Evolutionary conservation across 139 green algal genomes (phyloP), one percentile per base, ranked within the genome.

Genomic region (Trebouxia sp.): DNA sequence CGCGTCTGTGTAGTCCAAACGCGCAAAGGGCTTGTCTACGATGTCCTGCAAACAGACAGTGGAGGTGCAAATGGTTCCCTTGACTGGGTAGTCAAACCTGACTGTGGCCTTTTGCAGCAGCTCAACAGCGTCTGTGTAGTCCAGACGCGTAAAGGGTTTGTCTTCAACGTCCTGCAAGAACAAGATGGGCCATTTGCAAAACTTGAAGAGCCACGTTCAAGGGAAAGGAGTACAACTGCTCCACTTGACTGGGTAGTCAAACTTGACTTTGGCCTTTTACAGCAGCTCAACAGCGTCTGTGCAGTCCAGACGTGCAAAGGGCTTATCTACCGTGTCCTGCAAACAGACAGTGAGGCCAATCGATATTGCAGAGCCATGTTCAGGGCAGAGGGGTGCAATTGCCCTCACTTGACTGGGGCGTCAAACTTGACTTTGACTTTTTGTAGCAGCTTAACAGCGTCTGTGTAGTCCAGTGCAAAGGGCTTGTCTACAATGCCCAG

Each of bases 51-150:
- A 58, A 17, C 14, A 58, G 14, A 17, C 17, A 17, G 17, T n/a
- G n/a, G n/a, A n/a, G n/a, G n/a, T n/a, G n/a, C n/a, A n/a, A n/a
- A n/a, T n/a, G 12, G 56, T 53, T 53, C 15, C 47, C 15, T 14
- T 14, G 4, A 97, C 92, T 79, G 93, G 80, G 51, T 77, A 92
- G 80, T 98, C 92, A 78, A 98, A 99, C 84, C 95, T 94, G 80
- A 93, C 94, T 66, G 90, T 78, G 6, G 89, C 94, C 70, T 93
- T 82, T 82, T 97, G 65, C 76, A 99, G 89, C 42, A 97, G 78
- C 69, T 95, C 92, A 6, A 99, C 93, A 28, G 93, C 95, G 41
- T 98, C 94, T 15, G 97, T 98, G 91, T 99, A 99, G 22, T 88
- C 91, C 51, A 96, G 72, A 20, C 94, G 87, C 70, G 87, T 89